Base-by-base conservation (phyloP, 2,329 filamentous ascomycete species). In the Cladosporium velox region DNA sequence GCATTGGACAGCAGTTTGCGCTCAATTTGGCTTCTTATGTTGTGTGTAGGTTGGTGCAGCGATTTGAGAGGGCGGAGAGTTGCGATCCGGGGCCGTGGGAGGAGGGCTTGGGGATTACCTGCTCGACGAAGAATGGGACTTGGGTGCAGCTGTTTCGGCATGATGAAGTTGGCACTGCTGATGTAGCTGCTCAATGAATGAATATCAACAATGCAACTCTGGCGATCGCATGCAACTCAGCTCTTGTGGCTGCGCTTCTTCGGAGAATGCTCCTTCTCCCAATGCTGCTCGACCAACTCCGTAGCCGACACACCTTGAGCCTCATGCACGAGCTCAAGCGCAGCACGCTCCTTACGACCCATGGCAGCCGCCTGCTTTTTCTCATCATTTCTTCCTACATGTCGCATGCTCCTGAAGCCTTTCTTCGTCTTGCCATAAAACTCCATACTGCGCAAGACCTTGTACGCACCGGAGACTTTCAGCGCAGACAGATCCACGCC, bases 1-100 rank as follows among this genome's bases (percentile, higher is more conserved):
- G 93, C 76, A 96, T 97, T 70, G 93, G 93, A 0, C 86, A 89
- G 77, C 84, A 85, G 4, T 97, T 97, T 79, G 91, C 93, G 1
- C 68, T 78, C 7, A 77, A 81, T 0, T 80, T 84, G 69, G 80
- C 83, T 77, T 81, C 75, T 3, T 84, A 83, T 67, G 82, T 80
- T 8, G 72, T 82, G 15, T 80, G 80, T 12, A 72, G 82, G 28
- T 72, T 83, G 30, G 73, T 83, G 60, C 82, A 84, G 72, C 74
- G 73, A 18, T 83, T 78, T 66, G 74, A 79, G 63, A 72, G 69
- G 6, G 73, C 82, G 21, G 78, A 81, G 18, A 49, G 51, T 15
- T 66, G 64, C 14, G 66, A 66, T 49, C 14, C 24, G 26, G 34
- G 35, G 38, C 58, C 51, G 7, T 67, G 64, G 64, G 59, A 44